Evolutionary conservation across 2,329 filamentous ascomycete species (phyloP).

Genomic region (Magnaporthiopsis rhizophila): DNA sequence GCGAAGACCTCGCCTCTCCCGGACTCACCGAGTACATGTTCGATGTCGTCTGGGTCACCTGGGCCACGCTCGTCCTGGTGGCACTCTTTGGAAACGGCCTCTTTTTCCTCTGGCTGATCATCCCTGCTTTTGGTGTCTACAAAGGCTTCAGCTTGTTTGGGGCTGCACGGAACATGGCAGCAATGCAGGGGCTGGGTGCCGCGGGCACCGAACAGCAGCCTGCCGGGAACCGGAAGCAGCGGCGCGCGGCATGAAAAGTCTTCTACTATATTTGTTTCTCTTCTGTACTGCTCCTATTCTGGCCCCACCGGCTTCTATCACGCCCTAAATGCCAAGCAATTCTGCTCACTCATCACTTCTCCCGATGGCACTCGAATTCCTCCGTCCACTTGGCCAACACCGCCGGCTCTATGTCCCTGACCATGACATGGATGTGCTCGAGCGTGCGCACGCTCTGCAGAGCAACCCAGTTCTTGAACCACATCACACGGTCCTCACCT

Average conservation of each 20-base stretch:
- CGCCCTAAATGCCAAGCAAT: constrained; percentile 15
- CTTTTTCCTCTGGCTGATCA: constrained; percentile 46
- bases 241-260: constrained; percentile 38
- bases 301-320: constrained; percentile 3
- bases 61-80: constrained; percentile 65
- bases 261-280: not conserved
- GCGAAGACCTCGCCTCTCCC: constrained; percentile 79
- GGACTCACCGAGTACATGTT: constrained; percentile 98
- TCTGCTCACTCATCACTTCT: not conserved
- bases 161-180: constrained; percentile 45
- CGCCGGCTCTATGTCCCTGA: constrained; percentile 44
- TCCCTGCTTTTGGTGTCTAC: constrained; percentile 48
- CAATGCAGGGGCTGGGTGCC: constrained; percentile 33
- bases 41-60: constrained; percentile 93
- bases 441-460: constrained; percentile 81
- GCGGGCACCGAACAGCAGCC: constrained; percentile 22
- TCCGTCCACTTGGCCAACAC: constrained; percentile 46
- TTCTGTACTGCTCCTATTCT: not conserved
- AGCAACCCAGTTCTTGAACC: constrained; percentile 92
- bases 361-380: constrained; percentile 29
- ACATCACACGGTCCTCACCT: constrained; percentile 52
- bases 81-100: constrained; percentile 73
- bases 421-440: constrained; percentile 81
- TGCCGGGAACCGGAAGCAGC: constrained; percentile 44
- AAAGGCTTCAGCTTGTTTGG: constrained; percentile 46